Evolutionary conservation across 1,139 yeast genomes (phyloP).

Genomic region (Kodamaea derodonti): DNA sequence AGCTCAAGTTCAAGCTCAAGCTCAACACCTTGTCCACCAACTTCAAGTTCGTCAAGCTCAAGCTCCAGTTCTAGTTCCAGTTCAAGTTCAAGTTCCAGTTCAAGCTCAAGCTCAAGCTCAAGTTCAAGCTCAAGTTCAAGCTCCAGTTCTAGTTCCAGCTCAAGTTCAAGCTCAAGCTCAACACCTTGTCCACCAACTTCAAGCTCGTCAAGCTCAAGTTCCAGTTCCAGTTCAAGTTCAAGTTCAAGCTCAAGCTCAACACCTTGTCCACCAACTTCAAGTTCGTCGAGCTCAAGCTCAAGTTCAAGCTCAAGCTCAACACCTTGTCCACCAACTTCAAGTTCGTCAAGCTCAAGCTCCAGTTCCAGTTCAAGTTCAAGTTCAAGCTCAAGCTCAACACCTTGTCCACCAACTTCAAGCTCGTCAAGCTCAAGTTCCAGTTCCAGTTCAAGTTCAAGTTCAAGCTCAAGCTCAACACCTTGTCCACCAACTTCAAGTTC

Average conservation of each 20-base stretch:
- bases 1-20: too few species aligned
- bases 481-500: neutral
- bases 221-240: neutral
- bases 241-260: neutral
- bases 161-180: neutral
- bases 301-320: constrained; percentile 1
- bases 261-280: neutral
- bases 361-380: neutral
- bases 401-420: neutral
- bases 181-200: too few species aligned
- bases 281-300: neutral
- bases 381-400: neutral
- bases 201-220: too few species aligned
- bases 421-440: neutral
- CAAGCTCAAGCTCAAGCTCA: too few species aligned
- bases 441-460: neutral
- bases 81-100: too few species aligned
- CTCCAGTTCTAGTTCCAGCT: neutral
- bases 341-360: neutral
- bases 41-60: too few species aligned
- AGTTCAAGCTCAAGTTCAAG: too few species aligned
- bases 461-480: neutral
- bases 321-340: constrained; percentile 1
- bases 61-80: too few species aligned
- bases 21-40: too few species aligned